A percentile compares a stretch with the other conserved stretches of the same genome.
Conservation (phyloP, 2,329 filamentous ascomycete genomes). For the Pseudogymnoascus sp. region DNA sequence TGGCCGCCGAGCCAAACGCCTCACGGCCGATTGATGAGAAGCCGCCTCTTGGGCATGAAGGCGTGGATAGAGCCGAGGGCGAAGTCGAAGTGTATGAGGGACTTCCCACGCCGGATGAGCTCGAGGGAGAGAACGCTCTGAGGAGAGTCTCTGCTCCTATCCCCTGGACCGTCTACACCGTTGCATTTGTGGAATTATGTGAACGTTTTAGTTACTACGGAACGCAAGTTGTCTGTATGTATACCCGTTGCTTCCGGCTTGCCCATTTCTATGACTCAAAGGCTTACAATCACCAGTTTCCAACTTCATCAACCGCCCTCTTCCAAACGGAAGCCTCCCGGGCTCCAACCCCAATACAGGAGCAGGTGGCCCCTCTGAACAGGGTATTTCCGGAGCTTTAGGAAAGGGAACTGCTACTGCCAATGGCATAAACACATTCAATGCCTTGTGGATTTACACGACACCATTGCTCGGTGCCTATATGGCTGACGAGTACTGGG, state of each 20-base stretch:
- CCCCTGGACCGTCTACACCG: slow-evolving; percentile 33
- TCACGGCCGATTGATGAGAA: slow-evolving; percentile 1
- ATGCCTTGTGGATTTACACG: slow-evolving; percentile 35
- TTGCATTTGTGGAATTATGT: slow-evolving; percentile 58
- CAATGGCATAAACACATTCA: slow-evolving; percentile 39
- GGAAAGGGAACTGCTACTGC: slow-evolving; percentile 43
- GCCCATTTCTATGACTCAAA: slow-evolving; percentile 1
- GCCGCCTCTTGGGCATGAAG: neutral
- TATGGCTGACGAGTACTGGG: slow-evolving; percentile 50
- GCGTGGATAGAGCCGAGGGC: neutral
- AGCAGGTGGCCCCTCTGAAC: slow-evolving; percentile 1
- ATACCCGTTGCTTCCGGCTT: neutral
- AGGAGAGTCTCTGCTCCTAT: slow-evolving; percentile 17
- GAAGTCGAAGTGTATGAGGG: slow-evolving; percentile 4
- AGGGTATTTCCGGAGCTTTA: slow-evolving; percentile 34
- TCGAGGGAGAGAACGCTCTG: slow-evolving; percentile 9
- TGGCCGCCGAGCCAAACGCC: neutral
- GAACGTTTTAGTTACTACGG: slow-evolving; percentile 61
- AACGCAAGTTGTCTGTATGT: slow-evolving; percentile 51
- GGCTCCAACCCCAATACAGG: slow-evolving; percentile 6
- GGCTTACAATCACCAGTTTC: slow-evolving; percentile 34
- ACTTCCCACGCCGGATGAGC: slow-evolving; percentile 12
- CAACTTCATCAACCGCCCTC: slow-evolving; percentile 45
- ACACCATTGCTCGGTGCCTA: slow-evolving; percentile 45
- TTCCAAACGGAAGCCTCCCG: slow-evolving; percentile 33